These are phyloP conservation scores for Misopates orontium DNA, from an alignment of 257 asterid genomes.

Conservation along the genomic window DNA sequence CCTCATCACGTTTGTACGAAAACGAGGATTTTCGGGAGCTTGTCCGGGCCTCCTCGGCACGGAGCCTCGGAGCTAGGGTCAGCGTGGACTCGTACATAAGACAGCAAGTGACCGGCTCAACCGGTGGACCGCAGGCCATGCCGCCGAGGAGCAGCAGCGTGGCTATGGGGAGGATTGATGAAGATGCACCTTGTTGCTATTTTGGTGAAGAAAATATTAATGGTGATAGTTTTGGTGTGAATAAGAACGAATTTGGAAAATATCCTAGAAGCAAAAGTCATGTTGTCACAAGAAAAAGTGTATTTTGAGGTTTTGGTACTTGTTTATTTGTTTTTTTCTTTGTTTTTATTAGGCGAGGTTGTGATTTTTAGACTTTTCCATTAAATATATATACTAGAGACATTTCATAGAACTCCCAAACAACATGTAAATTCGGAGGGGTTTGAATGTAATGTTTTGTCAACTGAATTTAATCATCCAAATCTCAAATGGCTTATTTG, in stretches of 20 bases:
- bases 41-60: conserved; percentile 55
- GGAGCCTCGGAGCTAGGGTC: conserved; percentile 25
- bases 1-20: conserved; percentile 35
- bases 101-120: conserved; percentile 29
- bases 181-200: conserved; percentile 53
- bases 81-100: conserved; percentile 32
- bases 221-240: too few species aligned
- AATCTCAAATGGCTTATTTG: too few species aligned
- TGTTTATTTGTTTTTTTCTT: too few species aligned
- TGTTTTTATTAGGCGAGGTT: too few species aligned
- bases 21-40: conserved; percentile 62
- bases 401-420: too few species aligned
- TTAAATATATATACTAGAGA: too few species aligned
- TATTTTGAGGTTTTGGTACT: conserved; percentile 8
- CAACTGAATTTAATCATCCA: too few species aligned
- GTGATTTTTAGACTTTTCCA: too few species aligned
- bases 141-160: conserved; percentile 74
- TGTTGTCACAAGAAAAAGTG: conserved; percentile 40
- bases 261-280: conserved; percentile 58
- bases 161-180: conserved; percentile 85
- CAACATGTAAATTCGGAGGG: too few species aligned
- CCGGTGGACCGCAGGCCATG: conserved; percentile 29
- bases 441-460: too few species aligned
- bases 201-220: conserved; percentile 35
- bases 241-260: not conserved